These are phyloP conservation scores for Xylogone sp. DNA, from an alignment of 2,329 filamentous ascomycete genomes.

Conservation along the genomic window DNA sequence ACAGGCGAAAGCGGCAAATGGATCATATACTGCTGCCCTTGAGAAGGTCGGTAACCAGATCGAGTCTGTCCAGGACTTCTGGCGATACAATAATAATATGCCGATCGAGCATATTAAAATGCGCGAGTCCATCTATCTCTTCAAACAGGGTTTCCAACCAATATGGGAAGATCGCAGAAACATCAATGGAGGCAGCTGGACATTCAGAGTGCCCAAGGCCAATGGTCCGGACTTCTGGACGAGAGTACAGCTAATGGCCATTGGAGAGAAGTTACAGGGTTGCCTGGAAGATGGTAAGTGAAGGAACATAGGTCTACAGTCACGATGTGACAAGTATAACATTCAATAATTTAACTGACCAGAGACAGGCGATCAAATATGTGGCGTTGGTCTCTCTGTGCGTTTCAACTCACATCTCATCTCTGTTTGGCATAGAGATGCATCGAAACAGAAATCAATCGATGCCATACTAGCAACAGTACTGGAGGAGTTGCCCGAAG, in stretches of 20 bases:
- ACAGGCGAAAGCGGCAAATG: conserved; percentile 30
- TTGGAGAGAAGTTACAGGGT: conserved; percentile 75
- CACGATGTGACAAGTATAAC: too few relatives aligned
- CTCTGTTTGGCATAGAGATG: conserved; percentile 90
- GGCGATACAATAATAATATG: conserved; percentile 78
- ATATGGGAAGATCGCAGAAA: conserved; percentile 88
- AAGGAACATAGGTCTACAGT: too few relatives aligned
- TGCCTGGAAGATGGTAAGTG: conserved; percentile 67
- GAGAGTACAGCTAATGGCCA: conserved; percentile 74
- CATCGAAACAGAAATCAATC: conserved; percentile 73
- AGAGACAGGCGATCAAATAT: conserved; percentile 74
- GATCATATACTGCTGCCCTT: conserved; percentile 34
- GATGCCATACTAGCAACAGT: conserved; percentile 71
- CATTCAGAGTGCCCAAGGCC: conserved; percentile 81
- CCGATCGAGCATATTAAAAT: conserved; percentile 72
- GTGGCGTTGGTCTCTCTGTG: conserved; percentile 81
- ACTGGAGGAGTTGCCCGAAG: conserved; percentile 66
- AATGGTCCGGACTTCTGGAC: conserved; percentile 74
- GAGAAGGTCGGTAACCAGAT: conserved; percentile 63
- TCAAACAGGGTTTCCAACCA: conserved; percentile 73
- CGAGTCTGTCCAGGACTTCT: conserved; percentile 81
- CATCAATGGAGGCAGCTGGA: conserved; percentile 82
- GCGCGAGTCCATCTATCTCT: conserved; percentile 74
- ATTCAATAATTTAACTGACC: not conserved
- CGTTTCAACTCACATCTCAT: conserved; percentile 88